Percentiles rank a stretch among this genome's conserved stretches.
Conservation (phyloP, 2,329 filamentous ascomycete genomes). For the Botrytis pseudocinerea region DNA sequence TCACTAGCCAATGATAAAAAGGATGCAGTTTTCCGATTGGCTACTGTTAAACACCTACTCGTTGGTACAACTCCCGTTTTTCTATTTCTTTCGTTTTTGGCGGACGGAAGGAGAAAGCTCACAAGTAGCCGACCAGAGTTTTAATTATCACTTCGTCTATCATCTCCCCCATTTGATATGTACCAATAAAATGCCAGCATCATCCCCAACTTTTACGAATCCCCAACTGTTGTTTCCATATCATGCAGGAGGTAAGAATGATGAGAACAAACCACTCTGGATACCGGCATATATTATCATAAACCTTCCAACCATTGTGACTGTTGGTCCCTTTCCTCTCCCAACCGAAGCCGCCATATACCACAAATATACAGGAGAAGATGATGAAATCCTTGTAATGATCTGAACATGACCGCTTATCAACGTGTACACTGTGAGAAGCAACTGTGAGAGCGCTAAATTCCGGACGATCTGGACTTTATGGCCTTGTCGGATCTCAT, state of each 20-base stretch:
- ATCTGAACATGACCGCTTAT: conserved; percentile 93
- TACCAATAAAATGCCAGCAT: not conserved
- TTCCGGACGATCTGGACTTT: conserved; percentile 34
- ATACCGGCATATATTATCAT: conserved; percentile 81
- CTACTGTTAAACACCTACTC: not conserved
- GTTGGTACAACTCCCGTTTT: not conserved
- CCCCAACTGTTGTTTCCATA: not conserved
- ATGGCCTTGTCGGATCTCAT: not conserved
- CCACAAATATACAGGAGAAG: conserved; percentile 87
- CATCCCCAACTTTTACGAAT: not conserved
- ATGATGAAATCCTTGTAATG: conserved; percentile 83
- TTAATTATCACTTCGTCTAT: not conserved
- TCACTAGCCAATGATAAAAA: not conserved
- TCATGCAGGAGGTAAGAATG: conserved; percentile 88
- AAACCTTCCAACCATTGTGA: conserved; percentile 45
- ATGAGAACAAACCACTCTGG: conserved; percentile 82
- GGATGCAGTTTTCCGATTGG: not conserved
- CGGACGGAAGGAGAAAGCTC: not conserved
- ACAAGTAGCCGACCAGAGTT: not conserved
- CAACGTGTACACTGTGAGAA: conserved; percentile 70
- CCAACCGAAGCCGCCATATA: conserved; percentile 58
- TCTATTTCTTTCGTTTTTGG: not conserved
- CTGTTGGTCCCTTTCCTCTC: conserved; percentile 21
- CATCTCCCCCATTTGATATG: not conserved
- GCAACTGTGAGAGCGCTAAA: conserved; percentile 70